Evolutionary conservation across 2,329 filamentous ascomycete species (phyloP).

Genomic region (Aspergillus pseudonomiae): DNA sequence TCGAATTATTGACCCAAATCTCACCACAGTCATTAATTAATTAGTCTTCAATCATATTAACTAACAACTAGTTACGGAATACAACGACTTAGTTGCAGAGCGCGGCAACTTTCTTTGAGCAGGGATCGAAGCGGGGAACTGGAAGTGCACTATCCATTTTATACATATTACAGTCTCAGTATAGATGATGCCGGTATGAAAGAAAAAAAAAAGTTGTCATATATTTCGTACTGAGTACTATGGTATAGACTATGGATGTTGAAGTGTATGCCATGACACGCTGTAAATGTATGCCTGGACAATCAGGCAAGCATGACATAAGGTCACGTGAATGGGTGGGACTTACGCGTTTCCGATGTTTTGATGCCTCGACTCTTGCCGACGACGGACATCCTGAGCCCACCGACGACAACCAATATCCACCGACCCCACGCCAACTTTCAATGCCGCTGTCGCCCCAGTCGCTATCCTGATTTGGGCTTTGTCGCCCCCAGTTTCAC

Average conservation of each 20-base stretch:
- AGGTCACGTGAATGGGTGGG: conserved; percentile 23
- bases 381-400: conserved; percentile 17
- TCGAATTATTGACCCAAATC: background rate
- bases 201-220: background rate
- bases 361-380: conserved; percentile 22
- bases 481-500: conserved; percentile 6
- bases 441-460: conserved; percentile 16
- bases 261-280: no score
- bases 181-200: background rate
- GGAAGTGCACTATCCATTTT: background rate
- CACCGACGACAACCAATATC: conserved; percentile 11
- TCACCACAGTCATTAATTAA: background rate
- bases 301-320: conserved; percentile 12
- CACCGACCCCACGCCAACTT: conserved; percentile 11
- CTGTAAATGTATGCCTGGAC: background rate
- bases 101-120: background rate
- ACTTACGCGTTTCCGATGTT: conserved; percentile 23
- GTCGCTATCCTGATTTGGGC: conserved; percentile 7
- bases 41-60: background rate
- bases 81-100: background rate
- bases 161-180: background rate
- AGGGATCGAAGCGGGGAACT: background rate
- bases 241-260: no score
- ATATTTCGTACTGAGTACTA: no score
- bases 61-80: no score